A percentile compares a stretch with the other conserved stretches of the same genome.
Evolutionary conservation across 768 basidiomycete genomes (phyloP).

Genomic region (Pholiota molesta): DNA sequence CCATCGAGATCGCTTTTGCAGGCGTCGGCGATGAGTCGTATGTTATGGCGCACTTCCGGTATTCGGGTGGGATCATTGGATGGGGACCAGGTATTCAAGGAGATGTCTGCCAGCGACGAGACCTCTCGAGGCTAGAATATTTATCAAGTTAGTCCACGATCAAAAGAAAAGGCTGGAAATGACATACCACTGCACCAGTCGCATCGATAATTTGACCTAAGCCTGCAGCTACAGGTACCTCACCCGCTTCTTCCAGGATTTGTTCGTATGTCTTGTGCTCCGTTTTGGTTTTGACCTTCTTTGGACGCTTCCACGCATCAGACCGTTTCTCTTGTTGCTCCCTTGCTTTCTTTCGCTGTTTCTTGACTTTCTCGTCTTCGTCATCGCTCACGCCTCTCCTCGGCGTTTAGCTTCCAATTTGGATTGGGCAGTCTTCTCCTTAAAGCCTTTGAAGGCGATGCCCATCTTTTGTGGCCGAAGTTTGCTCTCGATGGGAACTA

Average conservation of each 20-base stretch:
- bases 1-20: conserved; percentile 87
- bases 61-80: conserved; percentile 86
- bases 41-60: conserved; percentile 96
- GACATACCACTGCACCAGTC: conserved; percentile 84
- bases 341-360: conserved; percentile 53
- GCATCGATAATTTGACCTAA: conserved; percentile 94
- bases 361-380: conserved; percentile 55
- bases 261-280: conserved; percentile 98
- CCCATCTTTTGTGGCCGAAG: conserved; percentile 85
- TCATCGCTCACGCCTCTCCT: conserved; percentile 80
- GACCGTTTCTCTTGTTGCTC: conserved; percentile 63
- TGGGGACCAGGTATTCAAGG: conserved; percentile 81
- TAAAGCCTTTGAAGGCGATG: conserved; percentile 86
- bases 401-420: conserved; percentile 77
- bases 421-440: conserved; percentile 85
- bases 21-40: conserved; percentile 82
- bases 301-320: conserved; percentile 85
- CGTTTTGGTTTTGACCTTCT: conserved; percentile 81
- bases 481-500: conserved; percentile 86
- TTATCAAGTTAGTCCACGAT: conserved; percentile 8
- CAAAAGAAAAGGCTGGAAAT: not conserved
- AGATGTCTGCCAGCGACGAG: conserved; percentile 79
- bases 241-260: conserved; percentile 85
- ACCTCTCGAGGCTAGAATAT: conserved; percentile 80
- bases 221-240: conserved; percentile 52